These are phyloP conservation scores for Phytophthora foliorum DNA, from an alignment of 352 stramenopile species.

Conservation along the genomic window DNA sequence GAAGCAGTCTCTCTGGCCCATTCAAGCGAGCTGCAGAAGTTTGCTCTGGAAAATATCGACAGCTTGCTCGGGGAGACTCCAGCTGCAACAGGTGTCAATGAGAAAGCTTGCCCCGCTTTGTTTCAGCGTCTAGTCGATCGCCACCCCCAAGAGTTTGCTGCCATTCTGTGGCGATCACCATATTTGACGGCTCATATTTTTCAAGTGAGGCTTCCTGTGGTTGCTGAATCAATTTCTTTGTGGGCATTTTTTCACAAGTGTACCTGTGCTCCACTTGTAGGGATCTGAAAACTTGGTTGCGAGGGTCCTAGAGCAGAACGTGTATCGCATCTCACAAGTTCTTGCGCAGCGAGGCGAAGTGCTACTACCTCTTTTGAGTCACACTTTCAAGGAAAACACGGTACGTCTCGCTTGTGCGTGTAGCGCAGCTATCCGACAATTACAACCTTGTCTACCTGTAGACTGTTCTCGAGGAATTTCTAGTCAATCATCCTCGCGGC, in stretches of 20 bases:
- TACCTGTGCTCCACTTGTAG: constrained; percentile 24
- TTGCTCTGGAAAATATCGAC: constrained; percentile 65
- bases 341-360: constrained; percentile 64
- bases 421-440: too few relatives aligned
- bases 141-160: constrained; percentile 58
- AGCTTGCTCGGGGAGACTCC: constrained; percentile 46
- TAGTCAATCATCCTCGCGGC: constrained; percentile 67
- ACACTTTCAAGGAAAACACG: constrained; percentile 71
- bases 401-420: too few relatives aligned
- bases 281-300: constrained; percentile 65
- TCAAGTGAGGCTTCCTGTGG: constrained; percentile 45
- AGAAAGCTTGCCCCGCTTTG: constrained; percentile 25
- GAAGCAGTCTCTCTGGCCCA: constrained; percentile 41
- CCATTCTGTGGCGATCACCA: constrained; percentile 67
- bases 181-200: constrained; percentile 79
- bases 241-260: neutral
- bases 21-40: constrained; percentile 46
- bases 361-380: constrained; percentile 60
- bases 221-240: neutral
- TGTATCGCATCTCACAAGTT: constrained; percentile 70
- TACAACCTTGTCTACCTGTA: constrained; percentile 26
- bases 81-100: neutral
- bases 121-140: constrained; percentile 77
- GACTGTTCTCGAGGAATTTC: constrained; percentile 73
- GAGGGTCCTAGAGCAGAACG: constrained; percentile 79